These are phyloP conservation scores for Suillus tomentosus DNA, from an alignment of 768 basidiomycete genomes.

Conservation along the genomic window DNA sequence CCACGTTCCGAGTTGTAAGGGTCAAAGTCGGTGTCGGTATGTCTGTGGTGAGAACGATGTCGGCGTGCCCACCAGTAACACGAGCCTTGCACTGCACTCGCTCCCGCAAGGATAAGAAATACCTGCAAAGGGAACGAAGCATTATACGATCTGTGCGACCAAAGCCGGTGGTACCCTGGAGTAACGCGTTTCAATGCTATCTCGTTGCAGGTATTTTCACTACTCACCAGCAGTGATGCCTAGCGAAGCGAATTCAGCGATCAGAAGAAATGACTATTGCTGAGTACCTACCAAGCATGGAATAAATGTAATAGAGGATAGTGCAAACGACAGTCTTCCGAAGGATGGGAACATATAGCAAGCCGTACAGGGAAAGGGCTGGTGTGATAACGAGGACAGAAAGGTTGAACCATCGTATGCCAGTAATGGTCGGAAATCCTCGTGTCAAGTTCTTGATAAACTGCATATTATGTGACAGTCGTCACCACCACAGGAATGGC, in stretches of 20 bases:
- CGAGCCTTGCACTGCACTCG: conserved; percentile 84
- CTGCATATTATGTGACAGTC: conserved; percentile 16
- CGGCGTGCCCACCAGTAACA: conserved; percentile 87
- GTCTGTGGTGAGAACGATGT: conserved; percentile 81
- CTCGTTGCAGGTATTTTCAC: neutral
- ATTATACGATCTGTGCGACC: conserved; percentile 85
- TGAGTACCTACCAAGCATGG: conserved; percentile 70
- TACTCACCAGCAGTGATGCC: conserved; percentile 52
- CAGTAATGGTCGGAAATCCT: conserved; percentile 50
- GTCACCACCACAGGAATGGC: neutral
- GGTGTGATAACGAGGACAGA: conserved; percentile 71
- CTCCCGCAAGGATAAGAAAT: conserved; percentile 70
- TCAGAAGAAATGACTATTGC: conserved; percentile 15
- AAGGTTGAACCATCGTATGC: conserved; percentile 80
- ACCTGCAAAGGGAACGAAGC: conserved; percentile 72
- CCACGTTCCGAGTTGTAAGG: conserved; percentile 83
- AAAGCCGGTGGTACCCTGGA: conserved; percentile 78
- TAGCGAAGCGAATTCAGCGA: conserved; percentile 23
- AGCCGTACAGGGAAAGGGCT: conserved; percentile 67
- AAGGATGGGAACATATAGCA: conserved; percentile 47
- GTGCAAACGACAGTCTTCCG: conserved; percentile 62
- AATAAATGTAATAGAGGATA: conserved; percentile 76
- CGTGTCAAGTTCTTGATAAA: conserved; percentile 21
- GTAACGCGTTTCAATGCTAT: conserved; percentile 12
- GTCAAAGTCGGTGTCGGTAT: conserved; percentile 86